Evolutionary conservation across 1,284 basidiomycete species (phyloP).

Genomic region (Meripilus lineatus): DNA sequence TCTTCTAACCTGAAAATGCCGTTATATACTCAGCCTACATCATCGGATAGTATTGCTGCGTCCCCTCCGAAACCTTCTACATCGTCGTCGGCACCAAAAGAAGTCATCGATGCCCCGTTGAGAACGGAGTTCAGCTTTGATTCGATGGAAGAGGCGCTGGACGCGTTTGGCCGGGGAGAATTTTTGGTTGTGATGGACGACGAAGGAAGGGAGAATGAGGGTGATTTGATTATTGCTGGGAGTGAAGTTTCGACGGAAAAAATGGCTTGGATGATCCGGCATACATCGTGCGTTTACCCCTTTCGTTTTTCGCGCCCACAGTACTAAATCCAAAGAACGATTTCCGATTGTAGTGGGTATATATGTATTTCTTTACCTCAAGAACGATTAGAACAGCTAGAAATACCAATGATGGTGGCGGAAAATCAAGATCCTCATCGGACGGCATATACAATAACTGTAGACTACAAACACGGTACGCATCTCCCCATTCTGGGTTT

Average conservation of each 20-base stretch:
- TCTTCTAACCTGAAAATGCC: slow-evolving; percentile 11
- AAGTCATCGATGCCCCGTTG: slow-evolving; percentile 18
- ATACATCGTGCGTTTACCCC: slow-evolving; percentile 69
- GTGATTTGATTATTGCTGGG: slow-evolving; percentile 87
- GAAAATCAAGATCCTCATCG: slow-evolving; percentile 88
- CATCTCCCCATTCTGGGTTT: neutral
- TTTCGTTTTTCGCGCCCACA: neutral
- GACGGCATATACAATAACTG: slow-evolving; percentile 97
- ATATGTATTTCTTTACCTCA: slow-evolving; percentile 87
- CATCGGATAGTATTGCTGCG: slow-evolving; percentile 1
- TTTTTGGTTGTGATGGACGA: slow-evolving; percentile 97
- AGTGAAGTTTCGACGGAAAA: slow-evolving; percentile 84
- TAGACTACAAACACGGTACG: slow-evolving; percentile 86
- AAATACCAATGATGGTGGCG: slow-evolving; percentile 92
- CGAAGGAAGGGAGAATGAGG: slow-evolving; percentile 90
- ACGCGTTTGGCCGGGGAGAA: slow-evolving; percentile 77
- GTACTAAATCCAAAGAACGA: neutral
- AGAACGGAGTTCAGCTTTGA: slow-evolving; percentile 47
- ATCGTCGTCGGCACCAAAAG: slow-evolving; percentile 20
- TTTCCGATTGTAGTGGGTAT: slow-evolving; percentile 66
- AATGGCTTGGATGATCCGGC: slow-evolving; percentile 99
- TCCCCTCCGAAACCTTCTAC: slow-evolving; percentile 14
- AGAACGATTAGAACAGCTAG: slow-evolving; percentile 73
- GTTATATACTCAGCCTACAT: slow-evolving; percentile 12
- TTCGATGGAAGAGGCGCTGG: slow-evolving; percentile 74